These are phyloP conservation scores for Trypanosoma boissoni DNA, from an alignment of 208 protist species.

Conservation along the genomic window DNA sequence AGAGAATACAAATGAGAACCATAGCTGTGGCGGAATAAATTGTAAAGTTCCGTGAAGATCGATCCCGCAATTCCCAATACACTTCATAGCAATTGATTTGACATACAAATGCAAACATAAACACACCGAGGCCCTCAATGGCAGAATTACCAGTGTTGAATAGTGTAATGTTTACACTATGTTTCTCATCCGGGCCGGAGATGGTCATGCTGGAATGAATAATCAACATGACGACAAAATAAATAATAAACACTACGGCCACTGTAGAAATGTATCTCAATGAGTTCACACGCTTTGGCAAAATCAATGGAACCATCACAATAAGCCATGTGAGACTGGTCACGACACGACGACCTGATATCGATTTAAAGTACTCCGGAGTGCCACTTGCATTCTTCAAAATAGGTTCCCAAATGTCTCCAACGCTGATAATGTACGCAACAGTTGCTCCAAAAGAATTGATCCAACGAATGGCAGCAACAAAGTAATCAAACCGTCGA, in stretches of 20 bases:
- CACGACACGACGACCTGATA: slow-evolving; percentile 38
- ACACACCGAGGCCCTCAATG: slow-evolving; percentile 59
- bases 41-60: slow-evolving; percentile 49
- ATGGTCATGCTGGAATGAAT: too few species aligned
- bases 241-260: slow-evolving; percentile 64
- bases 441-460: slow-evolving; percentile 70
- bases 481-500: slow-evolving; percentile 54
- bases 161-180: slow-evolving; percentile 26
- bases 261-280: slow-evolving; percentile 76
- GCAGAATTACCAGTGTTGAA: slow-evolving; percentile 51
- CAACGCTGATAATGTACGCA: slow-evolving; percentile 72
- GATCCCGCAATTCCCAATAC: slow-evolving; percentile 49
- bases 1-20: slow-evolving; percentile 24
- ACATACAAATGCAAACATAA: slow-evolving; percentile 74
- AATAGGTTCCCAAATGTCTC: slow-evolving; percentile 53
- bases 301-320: slow-evolving; percentile 63
- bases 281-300: slow-evolving; percentile 73
- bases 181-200: too few species aligned
- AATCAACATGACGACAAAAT: slow-evolving; percentile 60
- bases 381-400: slow-evolving; percentile 26
- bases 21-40: slow-evolving; percentile 40
- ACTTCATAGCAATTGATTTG: slow-evolving; percentile 63
- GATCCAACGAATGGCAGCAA: slow-evolving; percentile 52
- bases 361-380: slow-evolving; percentile 39
- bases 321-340: slow-evolving; percentile 43